Evolutionary conservation across 345 rosid species (phyloP).

Genomic region (Eucalyptus erythrocorys): DNA sequence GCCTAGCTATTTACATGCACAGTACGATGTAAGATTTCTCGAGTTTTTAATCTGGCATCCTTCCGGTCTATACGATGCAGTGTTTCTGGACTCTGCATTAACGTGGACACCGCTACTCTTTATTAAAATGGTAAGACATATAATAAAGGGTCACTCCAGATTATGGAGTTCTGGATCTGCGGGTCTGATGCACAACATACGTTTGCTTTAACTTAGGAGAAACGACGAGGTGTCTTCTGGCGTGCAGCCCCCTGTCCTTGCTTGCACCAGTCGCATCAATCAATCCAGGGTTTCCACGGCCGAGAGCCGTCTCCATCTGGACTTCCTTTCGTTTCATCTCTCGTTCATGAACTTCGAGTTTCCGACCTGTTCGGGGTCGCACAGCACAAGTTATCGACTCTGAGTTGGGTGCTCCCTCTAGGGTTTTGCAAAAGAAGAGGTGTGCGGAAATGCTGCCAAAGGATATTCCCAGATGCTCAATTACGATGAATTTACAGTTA

Average conservation of each 20-base stretch:
- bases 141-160: neutral
- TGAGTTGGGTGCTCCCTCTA: neutral
- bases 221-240: neutral
- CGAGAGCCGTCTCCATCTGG: neutral
- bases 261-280: neutral
- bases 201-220: neutral
- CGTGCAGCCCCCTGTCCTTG: neutral
- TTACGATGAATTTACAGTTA: neutral
- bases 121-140: neutral
- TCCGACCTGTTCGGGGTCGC: neutral
- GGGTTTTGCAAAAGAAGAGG: neutral
- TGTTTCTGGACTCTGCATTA: neutral
- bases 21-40: neutral
- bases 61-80: neutral
- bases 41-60: neutral
- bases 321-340: neutral
- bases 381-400: neutral
- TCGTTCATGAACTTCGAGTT: neutral
- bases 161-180: neutral
- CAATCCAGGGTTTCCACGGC: neutral
- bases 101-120: neutral
- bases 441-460: neutral
- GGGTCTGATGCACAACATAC: neutral
- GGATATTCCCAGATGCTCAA: neutral
- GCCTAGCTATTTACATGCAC: neutral